Percentiles rank a stretch among this genome's conserved stretches.
phyloP scores from a whole-genome alignment of 2,329 filamentous ascomycete species.

The Canariomyces notabilis region DNA sequence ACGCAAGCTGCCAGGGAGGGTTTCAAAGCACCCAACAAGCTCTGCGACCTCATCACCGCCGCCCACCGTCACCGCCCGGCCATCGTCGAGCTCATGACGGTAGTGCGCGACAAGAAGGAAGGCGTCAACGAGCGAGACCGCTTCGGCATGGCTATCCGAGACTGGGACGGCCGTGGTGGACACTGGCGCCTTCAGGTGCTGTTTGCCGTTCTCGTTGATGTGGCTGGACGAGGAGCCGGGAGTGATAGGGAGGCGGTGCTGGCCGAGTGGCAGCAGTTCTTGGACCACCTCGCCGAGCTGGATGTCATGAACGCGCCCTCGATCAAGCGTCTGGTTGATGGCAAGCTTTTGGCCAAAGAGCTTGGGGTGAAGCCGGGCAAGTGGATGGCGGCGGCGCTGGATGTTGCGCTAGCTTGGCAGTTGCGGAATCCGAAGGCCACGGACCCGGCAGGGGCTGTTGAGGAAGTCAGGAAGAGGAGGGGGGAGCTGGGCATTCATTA shows the following conservation, averaged over 20 bases:
- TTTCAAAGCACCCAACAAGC: conserved; percentile 72
- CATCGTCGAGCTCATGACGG: conserved; percentile 59
- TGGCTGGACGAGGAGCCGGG: conserved; percentile 38
- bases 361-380: conserved; percentile 67
- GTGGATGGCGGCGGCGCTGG: conserved; percentile 80
- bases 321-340: conserved; percentile 65
- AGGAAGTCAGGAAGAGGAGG: conserved; percentile 50
- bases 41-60: conserved; percentile 61
- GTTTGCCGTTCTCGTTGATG: conserved; percentile 62
- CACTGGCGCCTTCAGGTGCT: conserved; percentile 70
- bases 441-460: conserved; percentile 54
- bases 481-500: conserved; percentile 46
- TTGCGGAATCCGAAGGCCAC: conserved; percentile 66
- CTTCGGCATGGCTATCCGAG: conserved; percentile 69
- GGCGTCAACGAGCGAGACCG: conserved; percentile 52
- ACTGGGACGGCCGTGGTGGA: conserved; percentile 58
- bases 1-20: conserved; percentile 67
- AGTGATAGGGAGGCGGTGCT: conserved; percentile 38
- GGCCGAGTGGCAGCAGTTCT: conserved; percentile 48
- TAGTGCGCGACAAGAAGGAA: conserved; percentile 40
- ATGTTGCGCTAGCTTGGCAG: conserved; percentile 83
- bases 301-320: conserved; percentile 54
- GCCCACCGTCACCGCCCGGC: conserved; percentile 57
- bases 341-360: conserved; percentile 63
- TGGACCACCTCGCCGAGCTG: conserved; percentile 50